Evolutionary conservation across 345 rosid genomes (phyloP), one percentile per base, ranked within the genome.

Genomic region (Mangifera indica): DNA sequence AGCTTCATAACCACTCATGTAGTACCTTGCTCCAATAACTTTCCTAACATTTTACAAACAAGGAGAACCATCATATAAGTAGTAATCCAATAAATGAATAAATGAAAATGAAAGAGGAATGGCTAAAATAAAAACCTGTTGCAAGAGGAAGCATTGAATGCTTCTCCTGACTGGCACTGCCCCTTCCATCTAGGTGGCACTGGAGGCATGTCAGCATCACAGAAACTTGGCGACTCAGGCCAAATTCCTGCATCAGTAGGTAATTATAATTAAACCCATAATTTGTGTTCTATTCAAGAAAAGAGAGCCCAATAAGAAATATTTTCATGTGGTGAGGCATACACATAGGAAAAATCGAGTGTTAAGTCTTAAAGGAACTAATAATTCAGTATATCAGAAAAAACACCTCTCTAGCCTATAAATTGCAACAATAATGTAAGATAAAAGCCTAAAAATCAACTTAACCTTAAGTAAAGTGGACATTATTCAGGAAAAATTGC

Each of bases 211-310:
- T 69, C 75, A 10, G 67, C 70, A 17, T 81, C 87, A 5, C 63
- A 74, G 62, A 85, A 85, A 74, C 89, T 83, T 1, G 85, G 81
- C 13, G 89, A 79, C 78, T 85, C 89, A 4, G 89, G 89, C 89
- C 89, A 85, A 60, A 85, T 76, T 59, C 89, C 89, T 83, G 82
- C 55, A 60, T 68, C 68, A 63, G 60, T 48, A 70, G 55, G 26
- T 48, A 18, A 67, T 48, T 49, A 62, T 8, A 62, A 17, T 20
- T 48, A 24, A 49, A 60, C 42, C 37, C 57, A 52, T 40, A 22
- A 51, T 49, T 17, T 49, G 12, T 13, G 2, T 66, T 66, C n/a
- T 12, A 26, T 51, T 18, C 22, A 44, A 54, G 46, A 20, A 56
- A 67, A 34, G n/a, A 24, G 8, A 42, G 11, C 10, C 49, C 10